A percentile compares a stretch with the other conserved stretches of the same genome.
These are phyloP conservation scores for Arachis stenosperma DNA, from an alignment of 306 rosid species.

Conservation along the genomic window DNA sequence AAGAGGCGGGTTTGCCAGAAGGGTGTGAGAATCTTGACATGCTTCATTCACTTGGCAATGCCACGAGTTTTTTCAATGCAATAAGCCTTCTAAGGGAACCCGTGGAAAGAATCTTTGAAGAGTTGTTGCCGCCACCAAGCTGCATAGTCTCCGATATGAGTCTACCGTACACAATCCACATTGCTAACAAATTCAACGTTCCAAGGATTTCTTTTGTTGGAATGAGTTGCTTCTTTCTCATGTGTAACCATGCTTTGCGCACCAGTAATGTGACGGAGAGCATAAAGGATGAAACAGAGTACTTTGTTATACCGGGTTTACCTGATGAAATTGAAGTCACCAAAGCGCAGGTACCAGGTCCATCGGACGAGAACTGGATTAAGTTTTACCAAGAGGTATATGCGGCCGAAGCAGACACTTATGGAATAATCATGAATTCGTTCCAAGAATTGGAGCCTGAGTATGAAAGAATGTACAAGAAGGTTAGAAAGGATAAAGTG, in stretches of 20 bases:
- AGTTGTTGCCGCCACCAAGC: conserved; percentile 11
- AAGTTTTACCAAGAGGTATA: background rate
- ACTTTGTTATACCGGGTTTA: background rate
- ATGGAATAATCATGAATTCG: conserved; percentile 37
- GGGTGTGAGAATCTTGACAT: conserved; percentile 47
- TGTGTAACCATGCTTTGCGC: background rate
- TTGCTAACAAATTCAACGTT: background rate
- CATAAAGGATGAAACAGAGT: conserved; percentile 15
- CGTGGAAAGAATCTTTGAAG: conserved; percentile 24
- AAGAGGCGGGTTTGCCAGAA: conserved; percentile 8
- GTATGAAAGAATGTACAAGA: conserved; percentile 28
- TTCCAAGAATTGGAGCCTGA: conserved; percentile 33
- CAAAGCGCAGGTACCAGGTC: conserved; percentile 10
- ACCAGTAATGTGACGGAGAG: background rate
- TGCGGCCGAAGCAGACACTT: conserved; percentile 33
- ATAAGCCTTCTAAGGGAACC: conserved; percentile 14
- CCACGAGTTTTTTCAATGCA: conserved; percentile 18
- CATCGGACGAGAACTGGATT: background rate
- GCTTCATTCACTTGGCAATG: conserved; percentile 29
- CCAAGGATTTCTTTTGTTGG: conserved; percentile 9
- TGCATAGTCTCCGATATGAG: conserved; percentile 10
- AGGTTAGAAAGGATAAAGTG: background rate
- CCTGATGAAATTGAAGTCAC: background rate
- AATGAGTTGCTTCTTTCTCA: background rate
- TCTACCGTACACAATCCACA: background rate